phyloP scores from a whole-genome alignment of 805 yeast genomes.

The Yarrowia yakushimensis region DNA sequence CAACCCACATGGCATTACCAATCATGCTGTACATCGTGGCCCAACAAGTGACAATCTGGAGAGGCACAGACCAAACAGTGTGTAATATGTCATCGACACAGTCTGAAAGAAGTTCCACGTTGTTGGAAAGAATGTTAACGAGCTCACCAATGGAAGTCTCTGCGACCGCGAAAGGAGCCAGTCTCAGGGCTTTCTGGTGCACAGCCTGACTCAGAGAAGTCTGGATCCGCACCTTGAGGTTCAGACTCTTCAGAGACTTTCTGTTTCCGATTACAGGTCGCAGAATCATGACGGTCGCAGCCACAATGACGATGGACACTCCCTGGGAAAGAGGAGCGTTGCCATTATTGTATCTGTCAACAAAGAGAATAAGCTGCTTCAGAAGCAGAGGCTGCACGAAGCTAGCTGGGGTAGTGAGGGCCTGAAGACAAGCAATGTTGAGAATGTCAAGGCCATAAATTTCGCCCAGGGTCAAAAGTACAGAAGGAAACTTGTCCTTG shows the following conservation, averaged over 20 bases:
- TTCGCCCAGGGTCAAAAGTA: conserved; percentile 32
- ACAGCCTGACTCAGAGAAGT: conserved; percentile 61
- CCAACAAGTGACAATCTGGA: conserved; percentile 76
- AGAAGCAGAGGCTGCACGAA: conserved; percentile 45
- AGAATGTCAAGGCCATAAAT: conserved; percentile 45
- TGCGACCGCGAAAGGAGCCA: conserved; percentile 62
- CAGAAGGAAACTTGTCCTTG: conserved; percentile 20
- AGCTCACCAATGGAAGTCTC: conserved; percentile 84
- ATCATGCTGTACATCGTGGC: conserved; percentile 64
- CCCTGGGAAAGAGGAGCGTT: conserved; percentile 64
- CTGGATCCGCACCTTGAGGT: conserved; percentile 63
- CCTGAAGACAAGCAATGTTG: conserved; percentile 46
- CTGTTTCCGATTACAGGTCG: conserved; percentile 77
- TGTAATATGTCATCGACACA: conserved; percentile 67
- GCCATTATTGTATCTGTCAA: conserved; percentile 45
- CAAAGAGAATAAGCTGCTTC: conserved; percentile 44
- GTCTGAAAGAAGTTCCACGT: background rate
- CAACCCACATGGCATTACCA: conserved; percentile 91
- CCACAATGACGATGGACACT: conserved; percentile 64
- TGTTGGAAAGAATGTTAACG: conserved; percentile 92
- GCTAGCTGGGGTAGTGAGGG: conserved; percentile 43
- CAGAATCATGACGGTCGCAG: conserved; percentile 67
- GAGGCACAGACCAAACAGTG: conserved; percentile 88
- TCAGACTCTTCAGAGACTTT: conserved; percentile 69
- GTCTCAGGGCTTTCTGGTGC: conserved; percentile 62